phyloP scores from a whole-genome alignment of 805 yeast species.

The Vanderwaltozyma verrucispora region DNA sequence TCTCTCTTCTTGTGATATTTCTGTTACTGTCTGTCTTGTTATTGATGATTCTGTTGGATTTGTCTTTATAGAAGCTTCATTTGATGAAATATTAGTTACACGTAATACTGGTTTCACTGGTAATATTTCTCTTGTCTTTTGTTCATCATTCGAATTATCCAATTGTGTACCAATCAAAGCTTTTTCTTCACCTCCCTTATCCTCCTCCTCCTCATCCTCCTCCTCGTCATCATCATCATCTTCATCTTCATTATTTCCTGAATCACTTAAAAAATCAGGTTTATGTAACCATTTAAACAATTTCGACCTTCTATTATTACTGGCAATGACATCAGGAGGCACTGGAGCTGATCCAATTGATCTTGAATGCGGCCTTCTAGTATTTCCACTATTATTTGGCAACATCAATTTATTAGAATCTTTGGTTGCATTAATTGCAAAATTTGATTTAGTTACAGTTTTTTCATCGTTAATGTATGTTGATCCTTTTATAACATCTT shows the following conservation, averaged over 20 bases:
- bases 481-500: no score
- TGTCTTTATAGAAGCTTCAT: no score
- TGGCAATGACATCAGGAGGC: slow-evolving; percentile 26
- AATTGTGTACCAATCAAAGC: neutral
- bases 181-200: slow-evolving; percentile 1
- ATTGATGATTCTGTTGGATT: neutral
- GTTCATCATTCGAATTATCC: no score
- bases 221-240: slow-evolving; percentile 22
- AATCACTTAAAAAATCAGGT: slow-evolving; percentile 24
- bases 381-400: no score
- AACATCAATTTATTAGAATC: no score
- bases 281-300: slow-evolving; percentile 23
- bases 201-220: slow-evolving; percentile 13
- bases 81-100: no score
- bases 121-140: no score
- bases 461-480: no score
- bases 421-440: no score
- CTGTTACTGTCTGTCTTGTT: neutral
- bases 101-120: no score
- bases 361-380: slow-evolving; percentile 25
- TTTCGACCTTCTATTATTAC: slow-evolving; percentile 18
- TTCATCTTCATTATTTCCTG: slow-evolving; percentile 24
- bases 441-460: no score
- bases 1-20: slow-evolving; percentile 6
- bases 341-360: slow-evolving; percentile 24